phyloP scores from a whole-genome alignment of 495 filamentous ascomycete species.

The Daldinia loculata region DNA sequence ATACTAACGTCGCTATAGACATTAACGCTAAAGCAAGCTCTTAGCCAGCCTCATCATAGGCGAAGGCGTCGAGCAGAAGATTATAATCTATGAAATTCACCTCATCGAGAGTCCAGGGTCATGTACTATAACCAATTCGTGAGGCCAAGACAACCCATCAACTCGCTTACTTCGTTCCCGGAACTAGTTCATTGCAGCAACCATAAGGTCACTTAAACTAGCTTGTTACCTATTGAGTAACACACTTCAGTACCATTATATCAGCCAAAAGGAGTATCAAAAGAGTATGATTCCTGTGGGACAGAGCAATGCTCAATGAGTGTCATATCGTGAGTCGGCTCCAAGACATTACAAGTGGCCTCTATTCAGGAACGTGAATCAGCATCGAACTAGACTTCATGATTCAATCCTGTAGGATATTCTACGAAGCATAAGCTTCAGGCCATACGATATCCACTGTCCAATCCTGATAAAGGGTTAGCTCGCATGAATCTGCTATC shows the following conservation, averaged over 20 bases:
- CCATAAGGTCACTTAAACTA: not conserved
- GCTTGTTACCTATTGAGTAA: not conserved
- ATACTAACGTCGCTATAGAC: not conserved
- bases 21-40: not conserved
- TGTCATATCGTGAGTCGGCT: not conserved
- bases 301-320: not conserved
- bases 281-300: not conserved
- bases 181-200: too few species aligned
- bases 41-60: not conserved
- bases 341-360: not conserved
- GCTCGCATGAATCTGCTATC: constrained; percentile 2
- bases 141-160: not conserved
- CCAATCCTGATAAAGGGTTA: not conserved
- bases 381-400: not conserved
- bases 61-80: not conserved
- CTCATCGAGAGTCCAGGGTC: not conserved
- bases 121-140: not conserved
- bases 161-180: not conserved
- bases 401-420: not conserved
- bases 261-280: too few species aligned
- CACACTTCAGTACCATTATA: not conserved
- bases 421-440: not conserved
- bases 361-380: not conserved
- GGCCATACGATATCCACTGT: not conserved
- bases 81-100: not conserved